A percentile compares a stretch with the other conserved stretches of the same genome.
These are phyloP conservation scores for Marasmius tenuissimus DNA, from an alignment of 1,284 basidiomycete species.

Conservation along the genomic window DNA sequence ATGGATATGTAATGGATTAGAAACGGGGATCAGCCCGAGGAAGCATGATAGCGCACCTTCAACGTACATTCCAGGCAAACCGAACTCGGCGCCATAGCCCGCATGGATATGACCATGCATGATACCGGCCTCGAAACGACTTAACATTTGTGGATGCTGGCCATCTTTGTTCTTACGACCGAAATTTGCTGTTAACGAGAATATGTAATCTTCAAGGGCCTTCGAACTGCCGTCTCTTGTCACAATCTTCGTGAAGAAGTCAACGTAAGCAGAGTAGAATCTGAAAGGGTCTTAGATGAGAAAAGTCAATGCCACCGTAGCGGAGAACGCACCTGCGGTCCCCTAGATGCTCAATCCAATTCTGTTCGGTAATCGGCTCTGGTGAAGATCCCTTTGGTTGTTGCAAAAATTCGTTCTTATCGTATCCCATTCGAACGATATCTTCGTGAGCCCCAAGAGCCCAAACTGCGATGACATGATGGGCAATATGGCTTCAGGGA, in stretches of 20 bases:
- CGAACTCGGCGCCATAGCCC: conserved; percentile 61
- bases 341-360: conserved; percentile 49
- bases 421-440: conserved; percentile 42
- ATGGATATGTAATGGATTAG: conserved; percentile 8
- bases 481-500: conserved; percentile 43
- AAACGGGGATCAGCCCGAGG: neutral
- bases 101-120: conserved; percentile 61
- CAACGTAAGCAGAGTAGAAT: conserved; percentile 52
- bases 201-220: conserved; percentile 49
- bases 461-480: conserved; percentile 53
- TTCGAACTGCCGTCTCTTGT: conserved; percentile 33
- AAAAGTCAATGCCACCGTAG: neutral
- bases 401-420: conserved; percentile 38
- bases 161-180: conserved; percentile 19
- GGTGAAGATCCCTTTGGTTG: conserved; percentile 40
- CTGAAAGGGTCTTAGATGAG: conserved; percentile 25
- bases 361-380: conserved; percentile 37
- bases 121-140: conserved; percentile 51
- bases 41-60: conserved; percentile 42
- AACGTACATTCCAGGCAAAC: conserved; percentile 50
- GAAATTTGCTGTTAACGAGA: conserved; percentile 48
- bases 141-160: conserved; percentile 54
- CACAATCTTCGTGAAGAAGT: conserved; percentile 45
- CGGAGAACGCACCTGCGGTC: conserved; percentile 40
- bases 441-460: conserved; percentile 42